Evolutionary conservation across 441 rosid species (phyloP).

Genomic region (Oxalis stricta): DNA sequence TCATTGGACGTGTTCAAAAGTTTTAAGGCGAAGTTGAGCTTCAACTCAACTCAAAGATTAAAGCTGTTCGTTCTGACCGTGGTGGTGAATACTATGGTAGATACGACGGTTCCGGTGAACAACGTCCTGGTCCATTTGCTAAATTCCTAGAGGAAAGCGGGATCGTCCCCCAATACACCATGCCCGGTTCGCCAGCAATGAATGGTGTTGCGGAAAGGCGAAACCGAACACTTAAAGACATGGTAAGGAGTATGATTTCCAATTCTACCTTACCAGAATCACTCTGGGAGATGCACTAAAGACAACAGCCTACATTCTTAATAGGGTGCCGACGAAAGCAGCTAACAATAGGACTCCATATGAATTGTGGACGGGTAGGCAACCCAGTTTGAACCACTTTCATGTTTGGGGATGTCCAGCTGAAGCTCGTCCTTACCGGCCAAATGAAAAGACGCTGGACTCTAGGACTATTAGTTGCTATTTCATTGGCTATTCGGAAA

Average conservation of each 20-base stretch:
- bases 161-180: not conserved
- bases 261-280: not conserved
- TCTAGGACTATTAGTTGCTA: not conserved
- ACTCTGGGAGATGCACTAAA: not conserved
- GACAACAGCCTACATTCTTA: not conserved
- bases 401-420: not conserved
- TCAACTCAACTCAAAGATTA: not conserved
- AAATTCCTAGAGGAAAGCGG: not conserved
- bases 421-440: not conserved
- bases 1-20: not conserved
- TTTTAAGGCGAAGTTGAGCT: not conserved
- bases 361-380: not conserved
- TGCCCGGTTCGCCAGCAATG: too few relatives aligned
- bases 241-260: not conserved
- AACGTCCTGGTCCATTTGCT: not conserved
- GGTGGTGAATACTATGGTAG: not conserved
- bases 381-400: not conserved
- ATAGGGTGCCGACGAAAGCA: not conserved
- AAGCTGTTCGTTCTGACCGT: not conserved
- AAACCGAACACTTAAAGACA: too few relatives aligned
- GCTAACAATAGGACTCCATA: not conserved
- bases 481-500: not conserved
- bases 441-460: not conserved
- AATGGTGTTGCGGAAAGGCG: too few relatives aligned
- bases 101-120: not conserved